These are phyloP conservation scores for Biscogniauxia sp. DNA, from an alignment of 2,329 filamentous ascomycete species.

Conservation along the genomic window DNA sequence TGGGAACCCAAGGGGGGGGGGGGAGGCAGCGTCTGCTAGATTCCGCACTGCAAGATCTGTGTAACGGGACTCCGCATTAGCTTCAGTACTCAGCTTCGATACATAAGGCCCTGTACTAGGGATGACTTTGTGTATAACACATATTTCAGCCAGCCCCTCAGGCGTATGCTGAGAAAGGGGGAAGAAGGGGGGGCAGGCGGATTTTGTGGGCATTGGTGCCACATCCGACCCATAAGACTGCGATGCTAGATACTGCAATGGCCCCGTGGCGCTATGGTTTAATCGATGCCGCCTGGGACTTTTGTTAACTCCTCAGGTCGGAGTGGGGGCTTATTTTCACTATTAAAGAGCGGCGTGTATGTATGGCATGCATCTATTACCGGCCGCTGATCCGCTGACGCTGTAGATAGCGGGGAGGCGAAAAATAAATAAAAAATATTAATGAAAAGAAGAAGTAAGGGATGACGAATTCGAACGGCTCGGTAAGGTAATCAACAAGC, in stretches of 20 bases:
- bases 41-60: background rate
- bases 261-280: background rate
- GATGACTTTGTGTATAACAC: background rate
- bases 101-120: background rate
- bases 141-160: background rate
- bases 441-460: background rate
- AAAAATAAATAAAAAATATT: too few relatives aligned
- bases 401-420: constrained; percentile 1
- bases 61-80: background rate
- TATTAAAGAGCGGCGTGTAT: constrained; percentile 1
- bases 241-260: background rate
- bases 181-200: too few relatives aligned
- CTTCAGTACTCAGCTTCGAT: background rate
- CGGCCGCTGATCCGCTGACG: background rate
- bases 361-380: constrained; percentile 1
- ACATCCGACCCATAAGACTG: background rate
- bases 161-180: background rate
- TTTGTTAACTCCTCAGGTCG: background rate
- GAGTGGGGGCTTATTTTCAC: background rate
- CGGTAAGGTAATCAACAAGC: background rate
- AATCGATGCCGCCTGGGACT: background rate
- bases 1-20: background rate
- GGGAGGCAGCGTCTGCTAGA: background rate
- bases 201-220: background rate
- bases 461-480: constrained; percentile 2